Base-by-base conservation (phyloP, 2,329 filamentous ascomycete species). In the Trichoderma arundinaceum region DNA sequence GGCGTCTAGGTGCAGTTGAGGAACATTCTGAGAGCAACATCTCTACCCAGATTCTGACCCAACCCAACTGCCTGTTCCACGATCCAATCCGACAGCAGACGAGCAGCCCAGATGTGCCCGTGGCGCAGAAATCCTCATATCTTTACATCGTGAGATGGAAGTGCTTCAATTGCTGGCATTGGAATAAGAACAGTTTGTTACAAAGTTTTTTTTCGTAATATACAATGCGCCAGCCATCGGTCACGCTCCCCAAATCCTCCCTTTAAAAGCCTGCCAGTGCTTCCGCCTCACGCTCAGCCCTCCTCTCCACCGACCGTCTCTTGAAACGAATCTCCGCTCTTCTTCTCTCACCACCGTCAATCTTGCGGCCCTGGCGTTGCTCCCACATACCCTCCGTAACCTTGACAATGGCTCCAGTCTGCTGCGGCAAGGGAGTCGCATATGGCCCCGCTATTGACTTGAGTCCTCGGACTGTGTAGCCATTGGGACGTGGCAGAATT, bases 311-410 rank as follows among this genome's bases (percentile, higher is more conserved):
- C 59, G 91, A 88, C 70, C 90, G 86, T 80, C 88, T 90, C 88
- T 96, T 97, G 72, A 94, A 92, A 72, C 92, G 85, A 60, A 97
- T 89, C 81, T 96, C 90, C 15, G 90, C 91, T 77, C 86, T 88
- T 78, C 95, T 87, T 77, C 95, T 89, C 84, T 99, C 95, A 83
- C 95, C 95, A 74, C 95, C 95, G 79, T 98, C 94, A 71, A 99
- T 89, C 88, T 98, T 98, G 74, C 88, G 88, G 33, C 95, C 94
- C 73, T 89, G 86, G 76, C 86, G 89, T 73, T 93, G 84, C 82
- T 98, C 94, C 95, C 94, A 98, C 82, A 98, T 90, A 9, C 94
- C 93, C 77, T 97, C 94, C 65, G 89, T 87, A 22, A 92, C 84
- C 69, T 84, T 83, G 71, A 98, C 83, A 59, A 84, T 82, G 10